These are phyloP conservation scores for Neurospora sp. DNA, from an alignment of 495 filamentous ascomycete species.

Conservation along the genomic window DNA sequence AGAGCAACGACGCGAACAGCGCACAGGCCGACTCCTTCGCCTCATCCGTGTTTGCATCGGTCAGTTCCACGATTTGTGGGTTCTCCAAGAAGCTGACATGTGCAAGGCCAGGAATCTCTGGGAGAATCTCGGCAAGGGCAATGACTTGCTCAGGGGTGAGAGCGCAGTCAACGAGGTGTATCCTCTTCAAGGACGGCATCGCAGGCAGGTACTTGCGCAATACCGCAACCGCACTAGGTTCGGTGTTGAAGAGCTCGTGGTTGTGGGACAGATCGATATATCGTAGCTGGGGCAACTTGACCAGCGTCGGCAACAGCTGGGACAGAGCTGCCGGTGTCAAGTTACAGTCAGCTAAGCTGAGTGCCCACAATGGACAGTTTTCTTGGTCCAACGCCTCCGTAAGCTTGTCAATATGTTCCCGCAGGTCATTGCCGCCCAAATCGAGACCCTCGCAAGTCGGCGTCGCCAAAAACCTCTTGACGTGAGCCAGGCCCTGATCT, in stretches of 20 bases:
- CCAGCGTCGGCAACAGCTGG: constrained; percentile 65
- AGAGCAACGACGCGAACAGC: constrained; percentile 83
- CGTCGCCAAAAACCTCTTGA: constrained; percentile 61
- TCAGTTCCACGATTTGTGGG: constrained; percentile 53
- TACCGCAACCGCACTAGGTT: constrained; percentile 64
- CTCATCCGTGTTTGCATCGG: constrained; percentile 58
- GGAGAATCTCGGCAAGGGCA: constrained; percentile 77
- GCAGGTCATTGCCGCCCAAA: constrained; percentile 77
- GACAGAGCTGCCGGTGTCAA: constrained; percentile 61
- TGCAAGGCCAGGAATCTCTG: constrained; percentile 71
- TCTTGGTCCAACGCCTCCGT: constrained; percentile 51
- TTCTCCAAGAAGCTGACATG: constrained; percentile 89
- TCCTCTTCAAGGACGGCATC: constrained; percentile 67
- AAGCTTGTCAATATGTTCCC: constrained; percentile 59
- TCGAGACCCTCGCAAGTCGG: constrained; percentile 82
- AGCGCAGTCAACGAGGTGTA: constrained; percentile 83
- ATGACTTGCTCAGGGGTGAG: constrained; percentile 81
- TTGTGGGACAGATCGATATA: constrained; percentile 93
- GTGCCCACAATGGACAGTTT: constrained; percentile 56
- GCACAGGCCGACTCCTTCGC: constrained; percentile 88
- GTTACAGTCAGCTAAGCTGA: constrained; percentile 83
- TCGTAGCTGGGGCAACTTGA: constrained; percentile 61
- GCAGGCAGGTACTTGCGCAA: constrained; percentile 79
- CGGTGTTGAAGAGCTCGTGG: constrained; percentile 60
- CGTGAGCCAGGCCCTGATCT: constrained; percentile 60